phyloP scores from a whole-genome alignment of 169 alveolate genomes.

The Hepatocystis sp. region DNA sequence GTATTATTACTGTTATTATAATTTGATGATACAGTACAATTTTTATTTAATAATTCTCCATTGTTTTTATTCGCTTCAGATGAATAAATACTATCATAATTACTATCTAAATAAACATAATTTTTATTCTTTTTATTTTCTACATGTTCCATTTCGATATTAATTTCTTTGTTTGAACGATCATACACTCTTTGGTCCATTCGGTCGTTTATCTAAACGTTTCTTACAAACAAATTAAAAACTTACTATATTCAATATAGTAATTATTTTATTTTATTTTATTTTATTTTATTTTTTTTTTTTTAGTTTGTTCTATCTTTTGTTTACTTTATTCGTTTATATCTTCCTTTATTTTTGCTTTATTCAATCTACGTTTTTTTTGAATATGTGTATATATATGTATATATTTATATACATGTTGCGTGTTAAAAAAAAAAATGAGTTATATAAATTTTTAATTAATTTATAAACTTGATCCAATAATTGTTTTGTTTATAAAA shows the following conservation, averaged over 20 bases:
- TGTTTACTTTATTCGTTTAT: not conserved
- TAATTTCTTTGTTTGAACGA: not conserved
- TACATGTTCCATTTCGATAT: conserved; percentile 45
- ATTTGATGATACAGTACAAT: conserved; percentile 16
- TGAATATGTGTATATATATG: not conserved
- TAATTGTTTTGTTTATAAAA: no score
- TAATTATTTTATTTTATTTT: no score
- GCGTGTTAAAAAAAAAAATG: no score
- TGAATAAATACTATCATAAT: conserved; percentile 26
- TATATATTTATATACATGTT: not conserved
- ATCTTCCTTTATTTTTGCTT: no score
- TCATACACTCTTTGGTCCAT: not conserved
- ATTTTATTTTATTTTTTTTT: no score
- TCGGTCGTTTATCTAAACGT: not conserved
- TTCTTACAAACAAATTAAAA: no score
- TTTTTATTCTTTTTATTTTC: conserved; percentile 49
- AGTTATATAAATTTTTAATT: no score
- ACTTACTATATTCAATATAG: no score
- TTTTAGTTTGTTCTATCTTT: not conserved
- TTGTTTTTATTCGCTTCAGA: conserved; percentile 11
- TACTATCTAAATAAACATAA: conserved; percentile 47
- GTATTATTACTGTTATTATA: conserved; percentile 2
- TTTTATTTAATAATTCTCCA: conserved; percentile 10
- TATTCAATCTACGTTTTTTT: no score
- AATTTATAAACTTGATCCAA: no score